Conservation (phyloP, 257 asterid genomes). For the Plantago ovata region DNA sequence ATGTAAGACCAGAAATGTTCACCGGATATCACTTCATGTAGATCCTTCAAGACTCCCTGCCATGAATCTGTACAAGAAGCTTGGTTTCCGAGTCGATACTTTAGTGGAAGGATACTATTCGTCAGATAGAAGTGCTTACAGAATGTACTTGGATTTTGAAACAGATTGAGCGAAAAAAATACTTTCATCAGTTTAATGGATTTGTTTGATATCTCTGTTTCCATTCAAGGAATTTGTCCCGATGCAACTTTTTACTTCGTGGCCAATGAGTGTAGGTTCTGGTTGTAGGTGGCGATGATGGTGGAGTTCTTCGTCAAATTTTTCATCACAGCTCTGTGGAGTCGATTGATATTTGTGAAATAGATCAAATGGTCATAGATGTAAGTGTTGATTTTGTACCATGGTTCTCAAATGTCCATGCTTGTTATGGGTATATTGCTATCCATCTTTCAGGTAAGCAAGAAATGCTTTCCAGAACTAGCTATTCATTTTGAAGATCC, state of each 20-base stretch:
- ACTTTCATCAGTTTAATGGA: background rate
- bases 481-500: conserved; percentile 95
- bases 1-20: conserved; percentile 62
- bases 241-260: too few relatives aligned
- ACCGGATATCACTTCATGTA: conserved; percentile 72
- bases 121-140: conserved; percentile 65
- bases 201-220: background rate
- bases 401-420: background rate
- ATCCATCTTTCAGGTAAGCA: conserved; percentile 64
- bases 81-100: conserved; percentile 70
- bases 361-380: conserved; percentile 94
- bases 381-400: conserved; percentile 41
- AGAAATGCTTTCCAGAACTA: conserved; percentile 73
- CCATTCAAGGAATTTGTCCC: background rate
- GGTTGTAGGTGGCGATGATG: conserved; percentile 99
- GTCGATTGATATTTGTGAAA: conserved; percentile 88
- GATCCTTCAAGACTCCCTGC: conserved; percentile 79
- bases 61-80: conserved; percentile 67
- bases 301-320: conserved; percentile 92
- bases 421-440: background rate
- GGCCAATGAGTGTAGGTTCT: conserved; percentile 93
- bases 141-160: conserved; percentile 73
- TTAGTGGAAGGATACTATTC: conserved; percentile 70
- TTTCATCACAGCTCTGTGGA: conserved; percentile 87
- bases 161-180: conserved; percentile 22